phyloP scores from a whole-genome alignment of 1,284 basidiomycete genomes.

The Trichosporon sp. region DNA sequence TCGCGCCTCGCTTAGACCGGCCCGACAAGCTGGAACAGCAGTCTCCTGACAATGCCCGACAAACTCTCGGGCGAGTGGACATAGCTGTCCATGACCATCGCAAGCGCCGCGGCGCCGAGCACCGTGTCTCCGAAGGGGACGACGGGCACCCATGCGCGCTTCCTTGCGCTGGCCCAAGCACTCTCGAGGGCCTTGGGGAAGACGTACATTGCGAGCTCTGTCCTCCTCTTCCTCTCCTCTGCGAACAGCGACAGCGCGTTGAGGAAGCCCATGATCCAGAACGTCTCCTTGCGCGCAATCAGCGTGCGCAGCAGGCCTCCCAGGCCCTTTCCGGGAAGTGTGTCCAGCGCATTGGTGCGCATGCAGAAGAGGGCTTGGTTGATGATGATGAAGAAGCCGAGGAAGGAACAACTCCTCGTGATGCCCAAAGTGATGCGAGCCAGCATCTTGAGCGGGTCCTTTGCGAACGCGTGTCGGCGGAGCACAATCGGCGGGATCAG shows the following conservation, averaged over 20 bases:
- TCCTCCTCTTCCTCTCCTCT: conserved; percentile 61
- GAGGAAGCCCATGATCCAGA: conserved; percentile 69
- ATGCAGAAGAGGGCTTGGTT: conserved; percentile 73
- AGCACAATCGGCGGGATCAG: conserved; percentile 79
- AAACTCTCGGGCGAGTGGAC: conserved; percentile 84
- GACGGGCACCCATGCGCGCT: conserved; percentile 67
- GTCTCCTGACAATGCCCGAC: conserved; percentile 74
- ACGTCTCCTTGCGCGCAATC: conserved; percentile 63
- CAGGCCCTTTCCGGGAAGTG: conserved; percentile 53
- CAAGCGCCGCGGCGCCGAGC: conserved; percentile 70
- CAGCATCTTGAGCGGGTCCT: conserved; percentile 62
- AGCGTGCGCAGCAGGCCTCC: conserved; percentile 46
- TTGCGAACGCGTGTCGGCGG: conserved; percentile 51
- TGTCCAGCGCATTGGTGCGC: conserved; percentile 48
- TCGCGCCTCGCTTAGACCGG: conserved; percentile 48
- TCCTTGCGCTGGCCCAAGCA: conserved; percentile 72
- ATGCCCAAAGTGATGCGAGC: conserved; percentile 66
- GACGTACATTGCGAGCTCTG: conserved; percentile 68
- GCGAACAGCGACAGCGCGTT: conserved; percentile 75
- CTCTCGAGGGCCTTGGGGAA: conserved; percentile 86
- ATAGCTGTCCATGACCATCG: conserved; percentile 79
- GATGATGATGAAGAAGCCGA: conserved; percentile 76
- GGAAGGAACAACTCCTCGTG: conserved; percentile 77
- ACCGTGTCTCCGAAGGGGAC: conserved; percentile 61
- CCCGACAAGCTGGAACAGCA: conserved; percentile 88